Base-by-base conservation (phyloP, 495 filamentous ascomycete genomes). In the Neohortaea acidophila region DNA sequence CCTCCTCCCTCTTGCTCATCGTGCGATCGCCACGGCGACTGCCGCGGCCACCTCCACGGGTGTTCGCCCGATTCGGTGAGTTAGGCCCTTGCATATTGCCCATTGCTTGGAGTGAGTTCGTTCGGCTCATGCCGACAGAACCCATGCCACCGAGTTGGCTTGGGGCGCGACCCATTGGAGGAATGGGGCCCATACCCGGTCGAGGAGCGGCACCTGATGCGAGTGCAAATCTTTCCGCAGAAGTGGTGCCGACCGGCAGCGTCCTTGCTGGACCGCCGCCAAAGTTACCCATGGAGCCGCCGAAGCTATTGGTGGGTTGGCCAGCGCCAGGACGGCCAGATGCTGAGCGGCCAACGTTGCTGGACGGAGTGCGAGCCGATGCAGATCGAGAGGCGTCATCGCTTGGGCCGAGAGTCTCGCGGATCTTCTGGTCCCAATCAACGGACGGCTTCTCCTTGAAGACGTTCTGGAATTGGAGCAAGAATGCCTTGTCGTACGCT, bases 391-490 rank as follows among this genome's bases (percentile, higher is more conserved):
- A 70, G 20, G 84, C 81, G 11, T 77, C 45, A 56, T 66, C 85
- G 39, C 86, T 27, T 2, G 43, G 30, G 22, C 49, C 84, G 27
- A 99, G 73, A 19, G 77, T 80, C 53, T 94, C 77, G 22, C 69
- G 84, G 47, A 97, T 69, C 45, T 83, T 83, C 33, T 69, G 60
- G 38, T 85, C 77, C 75, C 93, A 97, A 49, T 94, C 85, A 11
- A 82, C 47, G 2, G 84, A 86, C 8, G 89, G 89, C 59, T 94
- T 92, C 60, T 97, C 89, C 38, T 78, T 89, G 62, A 93, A 99
- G 2, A 84, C 81, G 36, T 65, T 63, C 64, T 94, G 78, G 69
- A 99, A 99, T 54, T 99, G 91, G n/a, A 96, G 67, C 59, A 99
- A 64, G 69, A 99, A 99, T 33, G 83, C 74, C 41, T 81, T 80